Evolutionary conservation across 2,329 filamentous ascomycete species (phyloP).

Genomic region (Epichloe amarillans): DNA sequence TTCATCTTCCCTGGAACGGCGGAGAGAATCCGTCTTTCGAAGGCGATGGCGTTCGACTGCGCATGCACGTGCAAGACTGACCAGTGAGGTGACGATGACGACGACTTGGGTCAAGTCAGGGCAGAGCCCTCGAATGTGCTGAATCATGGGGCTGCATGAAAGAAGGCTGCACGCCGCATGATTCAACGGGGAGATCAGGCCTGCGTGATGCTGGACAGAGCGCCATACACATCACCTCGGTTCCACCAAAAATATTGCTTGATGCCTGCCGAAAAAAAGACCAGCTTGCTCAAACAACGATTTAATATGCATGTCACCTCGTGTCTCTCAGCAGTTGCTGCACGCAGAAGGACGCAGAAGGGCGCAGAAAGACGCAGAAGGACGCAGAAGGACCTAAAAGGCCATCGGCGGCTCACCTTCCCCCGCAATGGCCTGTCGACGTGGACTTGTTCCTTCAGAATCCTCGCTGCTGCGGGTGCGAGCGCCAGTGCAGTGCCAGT

Average conservation of each 20-base stretch:
- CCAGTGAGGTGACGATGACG: background rate
- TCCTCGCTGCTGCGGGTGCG: too few species aligned
- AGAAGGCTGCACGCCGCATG: background rate
- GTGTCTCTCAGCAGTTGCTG: background rate
- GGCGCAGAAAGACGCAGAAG: background rate
- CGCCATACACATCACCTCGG: too few species aligned
- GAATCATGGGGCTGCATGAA: too few species aligned
- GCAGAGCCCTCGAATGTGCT: background rate
- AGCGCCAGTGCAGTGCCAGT: too few species aligned
- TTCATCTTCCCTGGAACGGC: too few species aligned
- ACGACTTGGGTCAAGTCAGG: background rate
- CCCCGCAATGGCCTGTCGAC: background rate
- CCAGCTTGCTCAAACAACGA: background rate
- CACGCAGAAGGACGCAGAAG: too few species aligned
- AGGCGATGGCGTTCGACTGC: background rate
- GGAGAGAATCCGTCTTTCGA: too few species aligned
- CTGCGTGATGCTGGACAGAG: background rate
- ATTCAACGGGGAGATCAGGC: background rate
- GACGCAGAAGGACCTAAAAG: background rate
- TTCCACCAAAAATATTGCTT: too few species aligned
- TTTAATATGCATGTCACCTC: background rate
- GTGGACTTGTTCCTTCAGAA: background rate
- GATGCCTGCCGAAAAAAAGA: background rate
- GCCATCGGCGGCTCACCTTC: background rate
- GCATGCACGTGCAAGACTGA: too few species aligned